Evolutionary conservation across 495 filamentous ascomycete species (phyloP), one percentile per base, ranked within the genome.

Genomic region (Staphylotrichum longicolle): DNA sequence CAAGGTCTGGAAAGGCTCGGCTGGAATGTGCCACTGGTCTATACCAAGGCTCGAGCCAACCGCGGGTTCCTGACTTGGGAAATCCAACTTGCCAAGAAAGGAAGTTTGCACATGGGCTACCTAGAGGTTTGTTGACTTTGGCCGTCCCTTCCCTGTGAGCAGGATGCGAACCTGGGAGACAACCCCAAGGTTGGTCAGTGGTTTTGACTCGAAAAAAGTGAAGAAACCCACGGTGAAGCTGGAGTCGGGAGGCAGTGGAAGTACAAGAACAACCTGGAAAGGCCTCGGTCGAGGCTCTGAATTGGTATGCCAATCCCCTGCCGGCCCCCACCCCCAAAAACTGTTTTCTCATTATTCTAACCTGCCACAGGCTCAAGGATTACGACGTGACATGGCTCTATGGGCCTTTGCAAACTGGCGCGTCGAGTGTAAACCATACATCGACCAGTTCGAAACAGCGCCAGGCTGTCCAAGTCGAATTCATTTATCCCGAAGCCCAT

Each of bases 351-450:
- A 5, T 34, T 60, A 63, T 60, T 35, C 66, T 65, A 12, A 53
- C 61, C 61, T 35, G 57, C 30, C 37, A 9, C 70, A 97, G 93
- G 93, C 76, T 98, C 44, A 98, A 98, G 70, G 94, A 98, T 66
- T 92, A 88, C 70, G 94, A 98, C 71, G 91, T 97, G 34, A 98
- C 94, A 53, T 98, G 94, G 94, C 80, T 98, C 3, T 98, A 98
- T 68, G 94, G 94, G 0, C 94, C 94, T n/a, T 76, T 98, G 39
- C 93, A 95, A 68, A 88, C 87, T 3, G 86, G 80, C 48, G 76
- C 70, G 44, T 80, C 70, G 7, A 75, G 65, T 15, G 37, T 77
- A 35, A 63, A 78, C 68, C 41, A 82, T 75, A 56, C 83, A 78
- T 44, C 88, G 83, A 63, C 81, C 78, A 68, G 72, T 27, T 68